Evolutionary conservation across 169 alveolate genomes (phyloP).

Genomic region (Eimeria brunetti): DNA sequence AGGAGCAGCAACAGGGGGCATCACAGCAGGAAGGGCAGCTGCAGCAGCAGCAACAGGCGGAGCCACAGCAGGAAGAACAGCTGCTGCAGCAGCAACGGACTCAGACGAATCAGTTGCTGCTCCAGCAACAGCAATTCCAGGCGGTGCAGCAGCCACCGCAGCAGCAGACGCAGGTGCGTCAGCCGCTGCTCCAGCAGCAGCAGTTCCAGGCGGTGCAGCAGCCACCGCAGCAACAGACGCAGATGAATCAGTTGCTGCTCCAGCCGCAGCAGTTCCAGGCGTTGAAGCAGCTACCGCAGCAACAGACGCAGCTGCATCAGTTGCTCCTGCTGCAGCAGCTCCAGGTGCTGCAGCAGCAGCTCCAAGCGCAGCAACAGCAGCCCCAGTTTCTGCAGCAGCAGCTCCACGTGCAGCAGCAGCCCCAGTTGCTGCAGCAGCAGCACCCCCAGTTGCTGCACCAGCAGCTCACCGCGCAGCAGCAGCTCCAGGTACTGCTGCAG

Average conservation of each 20-base stretch:
- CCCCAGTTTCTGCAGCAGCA: no score
- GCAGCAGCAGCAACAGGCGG: no score
- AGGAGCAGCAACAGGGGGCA: no score
- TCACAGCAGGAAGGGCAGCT: no score
- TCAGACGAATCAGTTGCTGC: not conserved
- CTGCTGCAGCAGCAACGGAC: no score
- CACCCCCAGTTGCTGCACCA: not conserved
- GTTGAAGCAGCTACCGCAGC: not conserved
- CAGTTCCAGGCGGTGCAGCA: not conserved
- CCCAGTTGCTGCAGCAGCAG: not conserved
- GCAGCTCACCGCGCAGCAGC: not conserved
- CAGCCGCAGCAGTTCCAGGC: not conserved
- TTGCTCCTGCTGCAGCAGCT: not conserved
- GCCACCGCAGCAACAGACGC: not conserved
- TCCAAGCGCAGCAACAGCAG: no score
- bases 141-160: not conserved
- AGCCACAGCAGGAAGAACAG: no score
- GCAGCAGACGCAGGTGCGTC: not conserved
- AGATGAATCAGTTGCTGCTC: not conserved
- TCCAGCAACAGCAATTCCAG: not conserved
- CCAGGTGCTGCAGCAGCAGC: not conserved
- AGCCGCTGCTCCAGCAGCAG: not conserved
- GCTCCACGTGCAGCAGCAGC: not conserved
- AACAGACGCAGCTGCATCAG: not conserved
- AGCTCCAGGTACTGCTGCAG: not conserved